Conservation (phyloP, 495 filamentous ascomycete genomes). For the Margaritispora aquatica region DNA sequence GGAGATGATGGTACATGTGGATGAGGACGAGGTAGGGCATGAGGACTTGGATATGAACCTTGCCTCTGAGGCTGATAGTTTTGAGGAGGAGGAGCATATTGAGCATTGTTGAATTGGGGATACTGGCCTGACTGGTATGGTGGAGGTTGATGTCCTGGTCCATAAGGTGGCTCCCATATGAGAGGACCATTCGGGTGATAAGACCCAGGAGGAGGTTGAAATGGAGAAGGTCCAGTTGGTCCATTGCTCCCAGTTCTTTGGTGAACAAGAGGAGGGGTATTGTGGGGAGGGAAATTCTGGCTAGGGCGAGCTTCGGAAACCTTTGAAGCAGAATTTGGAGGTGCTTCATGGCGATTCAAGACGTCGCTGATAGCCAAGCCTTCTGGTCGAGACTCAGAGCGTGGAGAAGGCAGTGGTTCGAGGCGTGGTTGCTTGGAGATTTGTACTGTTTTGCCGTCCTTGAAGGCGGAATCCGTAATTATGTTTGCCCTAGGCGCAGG, state of each 20-base stretch:
- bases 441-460: slow-evolving; percentile 3
- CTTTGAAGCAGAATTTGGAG: slow-evolving; percentile 5
- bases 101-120: slow-evolving; percentile 13
- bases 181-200: slow-evolving; percentile 22
- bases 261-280: slow-evolving; percentile 1
- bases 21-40: slow-evolving; percentile 24
- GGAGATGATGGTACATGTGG: slow-evolving; percentile 22
- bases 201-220: slow-evolving; percentile 22
- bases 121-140: slow-evolving; percentile 11
- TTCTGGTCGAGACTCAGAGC: slow-evolving; percentile 7
- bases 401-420: slow-evolving; percentile 6
- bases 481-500: not conserved
- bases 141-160: slow-evolving; percentile 15
- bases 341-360: slow-evolving; percentile 9
- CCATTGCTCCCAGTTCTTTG: slow-evolving; percentile 14
- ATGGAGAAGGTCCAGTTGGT: slow-evolving; percentile 14
- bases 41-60: slow-evolving; percentile 20
- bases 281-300: not conserved
- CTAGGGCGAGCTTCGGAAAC: not conserved
- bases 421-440: slow-evolving; percentile 19
- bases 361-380: slow-evolving; percentile 17
- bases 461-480: slow-evolving; percentile 10
- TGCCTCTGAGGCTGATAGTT: slow-evolving; percentile 1
- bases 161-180: slow-evolving; percentile 46
- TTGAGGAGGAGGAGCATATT: slow-evolving; percentile 4